Conservation (phyloP, 1,284 basidiomycete genomes). For the Ganoderma lucidum region DNA sequence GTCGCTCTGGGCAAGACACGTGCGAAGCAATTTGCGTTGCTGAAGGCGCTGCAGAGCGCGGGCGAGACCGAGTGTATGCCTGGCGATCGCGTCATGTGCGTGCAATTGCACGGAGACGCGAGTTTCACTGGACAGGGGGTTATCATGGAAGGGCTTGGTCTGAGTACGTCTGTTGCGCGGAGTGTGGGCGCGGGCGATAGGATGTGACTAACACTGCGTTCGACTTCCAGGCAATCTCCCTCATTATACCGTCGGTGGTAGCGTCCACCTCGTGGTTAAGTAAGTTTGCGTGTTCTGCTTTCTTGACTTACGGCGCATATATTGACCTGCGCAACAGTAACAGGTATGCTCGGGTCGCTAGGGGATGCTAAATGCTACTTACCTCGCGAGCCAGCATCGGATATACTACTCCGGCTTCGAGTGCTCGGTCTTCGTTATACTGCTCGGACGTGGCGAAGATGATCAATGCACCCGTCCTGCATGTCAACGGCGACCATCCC, state of each 20-base stretch:
- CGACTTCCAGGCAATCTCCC: constrained; percentile 72
- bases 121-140: constrained; percentile 91
- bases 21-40: constrained; percentile 88
- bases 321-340: constrained; percentile 48
- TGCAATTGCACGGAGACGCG: constrained; percentile 91
- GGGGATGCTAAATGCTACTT: background rate
- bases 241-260: constrained; percentile 90
- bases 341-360: constrained; percentile 45
- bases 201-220: background rate
- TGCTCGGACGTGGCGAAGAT: constrained; percentile 92
- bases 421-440: constrained; percentile 85
- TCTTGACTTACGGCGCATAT: background rate
- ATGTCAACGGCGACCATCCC: constrained; percentile 91
- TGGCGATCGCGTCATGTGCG: constrained; percentile 87
- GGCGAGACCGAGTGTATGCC: constrained; percentile 71
- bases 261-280: constrained; percentile 92
- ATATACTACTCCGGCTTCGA: constrained; percentile 87
- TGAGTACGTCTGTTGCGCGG: constrained; percentile 60
- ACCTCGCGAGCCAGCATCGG: constrained; percentile 69
- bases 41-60: constrained; percentile 56
- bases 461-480: constrained; percentile 89
- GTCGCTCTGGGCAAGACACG: constrained; percentile 90
- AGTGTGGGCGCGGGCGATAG: background rate
- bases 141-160: constrained; percentile 86
- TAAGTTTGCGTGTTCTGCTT: constrained; percentile 47